Conservation (phyloP, 2,329 filamentous ascomycete species). For the Pseudogymnoascus sp. region DNA sequence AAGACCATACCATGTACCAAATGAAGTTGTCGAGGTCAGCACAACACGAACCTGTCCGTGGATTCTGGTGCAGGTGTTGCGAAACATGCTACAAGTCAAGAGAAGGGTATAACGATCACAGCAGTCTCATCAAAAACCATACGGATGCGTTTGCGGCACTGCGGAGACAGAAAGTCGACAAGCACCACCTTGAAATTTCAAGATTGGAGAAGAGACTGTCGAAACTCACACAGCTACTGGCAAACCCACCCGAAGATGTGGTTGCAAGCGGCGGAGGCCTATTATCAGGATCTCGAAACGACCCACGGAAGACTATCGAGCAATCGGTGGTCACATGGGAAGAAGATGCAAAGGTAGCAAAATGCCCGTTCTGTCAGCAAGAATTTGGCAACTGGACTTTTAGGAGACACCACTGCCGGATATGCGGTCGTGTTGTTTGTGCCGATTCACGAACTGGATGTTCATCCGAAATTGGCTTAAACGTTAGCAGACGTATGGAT, state of each 20-base stretch:
- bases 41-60: conserved; percentile 79
- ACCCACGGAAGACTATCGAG: conserved; percentile 67
- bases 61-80: conserved; percentile 90
- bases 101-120: conserved; percentile 89
- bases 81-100: conserved; percentile 99
- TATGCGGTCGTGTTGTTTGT: conserved; percentile 90
- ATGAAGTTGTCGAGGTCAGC: conserved; percentile 93
- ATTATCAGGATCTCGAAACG: conserved; percentile 62
- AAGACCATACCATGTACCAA: conserved; percentile 98
- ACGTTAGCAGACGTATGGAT: conserved; percentile 58
- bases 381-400: conserved; percentile 93
- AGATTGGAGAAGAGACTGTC: conserved; percentile 86
- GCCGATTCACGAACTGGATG: conserved; percentile 78
- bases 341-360: conserved; percentile 71
- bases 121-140: conserved; percentile 64
- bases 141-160: conserved; percentile 62
- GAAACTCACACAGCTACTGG: conserved; percentile 77
- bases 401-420: conserved; percentile 84
- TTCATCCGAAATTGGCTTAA: conserved; percentile 75
- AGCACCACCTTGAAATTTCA: conserved; percentile 79
- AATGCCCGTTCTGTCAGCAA: conserved; percentile 92
- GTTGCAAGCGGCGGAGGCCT: conserved; percentile 41
- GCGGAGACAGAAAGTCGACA: conserved; percentile 73
- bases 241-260: conserved; percentile 64
- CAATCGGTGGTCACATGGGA: conserved; percentile 94